Evolutionary conservation across 1,284 basidiomycete genomes (phyloP), one percentile per base, ranked within the genome.

Genomic region (Cryptococcus jaspeensis): DNA sequence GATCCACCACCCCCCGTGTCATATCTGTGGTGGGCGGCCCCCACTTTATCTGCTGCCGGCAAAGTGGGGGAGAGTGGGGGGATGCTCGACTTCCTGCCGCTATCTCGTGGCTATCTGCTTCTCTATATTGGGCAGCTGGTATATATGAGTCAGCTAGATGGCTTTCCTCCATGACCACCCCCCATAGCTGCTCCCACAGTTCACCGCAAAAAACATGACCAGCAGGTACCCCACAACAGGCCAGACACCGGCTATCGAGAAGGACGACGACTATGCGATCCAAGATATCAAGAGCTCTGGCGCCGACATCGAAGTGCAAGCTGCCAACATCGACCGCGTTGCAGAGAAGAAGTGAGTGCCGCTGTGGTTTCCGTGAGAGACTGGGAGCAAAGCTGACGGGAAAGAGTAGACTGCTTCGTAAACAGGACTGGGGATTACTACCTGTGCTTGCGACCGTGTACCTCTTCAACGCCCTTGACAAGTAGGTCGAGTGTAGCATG

Each of bases 381-480:
- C n/a, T 44, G 16, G 3, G 15, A 49, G n/a, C 35, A 38, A n/a
- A 11, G 23, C 32, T 47, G 45, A 13, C 28, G 32, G 18, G 1
- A 20, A 5, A 13, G 13, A 13, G 18, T 37, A 59, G 58, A 32
- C 18, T 60, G 37, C 35, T 53, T 23, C 45, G 45, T 12, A 62
- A 62, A 42, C 39, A 60, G 32, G 61, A 62, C 28, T 52, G 54
- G 42, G 15, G 44, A 7, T 18, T 60, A 18, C 51, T 62, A 13
- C 61, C 63, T 4, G 60, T 64, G 2, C 48, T 64, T 11, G 58
- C 60, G 5, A 53, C 39, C 16, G 42, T 65, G 6, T 59, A 63
- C 48, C 44, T 63, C 18, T 61, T 62, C 55, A 83, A 82, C 69
- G 80, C 81, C 1, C 70, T 83, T 38, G 82, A 83, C 65, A 82